phyloP scores from a whole-genome alignment of 495 filamentous ascomycete genomes.

The Lophium mytilinum region DNA sequence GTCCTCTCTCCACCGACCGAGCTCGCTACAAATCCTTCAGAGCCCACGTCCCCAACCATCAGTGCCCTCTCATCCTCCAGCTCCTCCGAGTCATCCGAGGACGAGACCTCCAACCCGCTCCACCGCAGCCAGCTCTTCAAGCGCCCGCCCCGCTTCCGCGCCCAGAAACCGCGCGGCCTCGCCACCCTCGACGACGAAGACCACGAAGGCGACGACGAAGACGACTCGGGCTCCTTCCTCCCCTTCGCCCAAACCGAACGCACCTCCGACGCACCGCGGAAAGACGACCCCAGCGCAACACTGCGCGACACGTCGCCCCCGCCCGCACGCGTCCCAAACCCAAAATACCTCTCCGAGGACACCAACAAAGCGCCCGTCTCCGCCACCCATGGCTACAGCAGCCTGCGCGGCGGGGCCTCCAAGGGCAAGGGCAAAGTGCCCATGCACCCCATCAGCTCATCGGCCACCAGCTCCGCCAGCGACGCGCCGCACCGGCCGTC shows the following conservation, averaged over 20 bases:
- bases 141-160: conserved; percentile 29
- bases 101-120: background rate
- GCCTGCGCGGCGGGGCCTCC: background rate
- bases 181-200: conserved; percentile 35
- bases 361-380: background rate
- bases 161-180: conserved; percentile 26
- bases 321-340: background rate
- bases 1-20: conserved; percentile 23
- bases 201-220: conserved; percentile 51
- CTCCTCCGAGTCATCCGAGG: conserved; percentile 38
- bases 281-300: background rate
- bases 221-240: conserved; percentile 55
- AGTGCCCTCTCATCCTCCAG: conserved; percentile 36
- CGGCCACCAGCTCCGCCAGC: conserved; percentile 17
- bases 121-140: conserved; percentile 24
- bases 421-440: conserved; percentile 1
- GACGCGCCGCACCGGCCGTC: conserved; percentile 24
- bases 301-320: background rate
- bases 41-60: background rate
- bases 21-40: conserved; percentile 5
- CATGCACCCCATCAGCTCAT: conserved; percentile 2
- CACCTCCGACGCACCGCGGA: background rate
- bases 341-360: background rate
- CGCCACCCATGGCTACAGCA: background rate
- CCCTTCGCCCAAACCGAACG: conserved; percentile 43